phyloP scores from a whole-genome alignment of 345 rosid genomes.

The Salix brachista region DNA sequence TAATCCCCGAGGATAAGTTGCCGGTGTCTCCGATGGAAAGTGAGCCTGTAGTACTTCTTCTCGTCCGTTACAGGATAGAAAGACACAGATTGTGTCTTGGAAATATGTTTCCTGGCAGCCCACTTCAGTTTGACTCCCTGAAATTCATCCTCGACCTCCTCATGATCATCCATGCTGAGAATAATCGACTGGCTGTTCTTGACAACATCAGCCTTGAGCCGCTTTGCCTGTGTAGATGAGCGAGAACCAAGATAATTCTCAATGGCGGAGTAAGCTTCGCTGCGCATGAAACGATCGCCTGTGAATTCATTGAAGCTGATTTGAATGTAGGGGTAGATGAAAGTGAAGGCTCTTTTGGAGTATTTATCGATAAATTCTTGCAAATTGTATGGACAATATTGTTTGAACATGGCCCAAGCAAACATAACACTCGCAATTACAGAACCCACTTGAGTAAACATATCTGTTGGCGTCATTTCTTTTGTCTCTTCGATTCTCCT shows the following conservation, averaged over 20 bases:
- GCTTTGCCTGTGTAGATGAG: not conserved
- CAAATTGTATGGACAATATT: not conserved
- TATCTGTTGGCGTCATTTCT: not conserved
- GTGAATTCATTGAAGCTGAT: slow-evolving; percentile 6
- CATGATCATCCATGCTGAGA: slow-evolving; percentile 5
- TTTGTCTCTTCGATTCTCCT: not conserved
- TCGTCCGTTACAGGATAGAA: not conserved
- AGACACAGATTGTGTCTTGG: not conserved
- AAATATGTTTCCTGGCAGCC: slow-evolving; percentile 5
- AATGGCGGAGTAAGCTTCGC: not conserved
- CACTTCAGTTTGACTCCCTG: not conserved
- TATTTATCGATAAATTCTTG: not conserved
- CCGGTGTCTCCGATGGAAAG: not conserved
- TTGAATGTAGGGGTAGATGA: not conserved
- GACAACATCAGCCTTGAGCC: slow-evolving; percentile 7
- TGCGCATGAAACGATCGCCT: not conserved
- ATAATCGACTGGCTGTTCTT: slow-evolving; percentile 1
- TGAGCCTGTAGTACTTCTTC: slow-evolving; percentile 3
- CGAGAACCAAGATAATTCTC: not conserved
- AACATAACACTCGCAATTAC: not conserved
- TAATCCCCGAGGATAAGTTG: not conserved
- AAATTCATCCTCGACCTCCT: not conserved
- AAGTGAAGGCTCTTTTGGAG: not conserved
- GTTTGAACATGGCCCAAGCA: not conserved
- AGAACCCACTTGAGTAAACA: not conserved